phyloP scores from a whole-genome alignment of 768 basidiomycete genomes.

The Mycena galopus region DNA sequence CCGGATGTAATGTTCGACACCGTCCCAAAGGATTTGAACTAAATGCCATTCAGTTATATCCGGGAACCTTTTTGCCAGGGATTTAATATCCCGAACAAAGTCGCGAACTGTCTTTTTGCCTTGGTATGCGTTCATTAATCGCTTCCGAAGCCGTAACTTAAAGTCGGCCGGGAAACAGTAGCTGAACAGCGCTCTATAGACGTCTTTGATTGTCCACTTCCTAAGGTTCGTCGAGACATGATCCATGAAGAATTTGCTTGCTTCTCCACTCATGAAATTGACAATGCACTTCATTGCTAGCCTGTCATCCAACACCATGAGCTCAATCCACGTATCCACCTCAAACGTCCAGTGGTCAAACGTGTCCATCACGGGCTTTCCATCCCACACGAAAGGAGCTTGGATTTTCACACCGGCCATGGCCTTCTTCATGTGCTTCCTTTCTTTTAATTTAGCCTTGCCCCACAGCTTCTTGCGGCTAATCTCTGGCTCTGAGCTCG shows the following conservation, averaged over 20 bases:
- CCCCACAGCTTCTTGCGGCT: not conserved
- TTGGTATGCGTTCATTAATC: slow-evolving; percentile 26
- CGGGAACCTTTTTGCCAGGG: slow-evolving; percentile 23
- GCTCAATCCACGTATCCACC: slow-evolving; percentile 34
- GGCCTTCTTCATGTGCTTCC: not conserved
- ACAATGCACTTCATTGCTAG: slow-evolving; percentile 31
- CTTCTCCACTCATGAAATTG: slow-evolving; percentile 38
- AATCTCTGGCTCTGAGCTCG: not conserved
- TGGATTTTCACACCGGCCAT: slow-evolving; percentile 29
- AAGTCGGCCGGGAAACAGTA: slow-evolving; percentile 32
- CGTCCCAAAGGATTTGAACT: slow-evolving; percentile 21
- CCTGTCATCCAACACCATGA: slow-evolving; percentile 26
- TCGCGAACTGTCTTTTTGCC: slow-evolving; percentile 28
- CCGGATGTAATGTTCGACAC: slow-evolving; percentile 7
- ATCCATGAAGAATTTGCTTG: slow-evolving; percentile 42
- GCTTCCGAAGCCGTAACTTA: slow-evolving; percentile 21
- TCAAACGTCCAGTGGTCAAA: slow-evolving; percentile 36
- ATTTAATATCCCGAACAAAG: slow-evolving; percentile 16
- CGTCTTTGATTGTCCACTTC: slow-evolving; percentile 31
- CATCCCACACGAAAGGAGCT: slow-evolving; percentile 35
- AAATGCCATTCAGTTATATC: slow-evolving; percentile 29
- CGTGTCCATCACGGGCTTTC: slow-evolving; percentile 32
- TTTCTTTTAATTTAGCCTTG: not conserved
- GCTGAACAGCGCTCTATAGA: slow-evolving; percentile 30
- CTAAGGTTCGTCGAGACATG: slow-evolving; percentile 25